phyloP scores from a whole-genome alignment of 2,329 filamentous ascomycete genomes.

The Corynespora cassiicola region DNA sequence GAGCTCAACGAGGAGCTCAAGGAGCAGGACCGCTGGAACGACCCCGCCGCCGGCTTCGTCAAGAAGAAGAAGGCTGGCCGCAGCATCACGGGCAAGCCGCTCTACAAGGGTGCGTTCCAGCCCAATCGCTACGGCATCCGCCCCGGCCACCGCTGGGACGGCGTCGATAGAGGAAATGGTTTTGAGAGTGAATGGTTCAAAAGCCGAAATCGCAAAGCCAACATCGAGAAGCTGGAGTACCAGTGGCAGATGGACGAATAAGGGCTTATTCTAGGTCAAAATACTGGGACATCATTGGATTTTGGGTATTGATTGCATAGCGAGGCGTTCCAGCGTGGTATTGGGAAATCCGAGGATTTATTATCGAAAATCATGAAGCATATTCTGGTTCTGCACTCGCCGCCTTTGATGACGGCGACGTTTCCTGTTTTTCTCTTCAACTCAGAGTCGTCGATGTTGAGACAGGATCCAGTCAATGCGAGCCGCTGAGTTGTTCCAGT shows the following conservation, averaged over 20 bases:
- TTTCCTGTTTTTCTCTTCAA: slow-evolving; percentile 1
- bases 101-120: slow-evolving; percentile 80
- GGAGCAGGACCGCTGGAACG: slow-evolving; percentile 83
- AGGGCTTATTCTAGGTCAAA: slow-evolving; percentile 1
- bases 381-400: too few species aligned
- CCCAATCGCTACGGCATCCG: slow-evolving; percentile 94
- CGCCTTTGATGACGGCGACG: too few species aligned
- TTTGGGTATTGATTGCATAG: slow-evolving; percentile 5
- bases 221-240: slow-evolving; percentile 83
- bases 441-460: background rate
- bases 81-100: slow-evolving; percentile 62
- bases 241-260: slow-evolving; percentile 96
- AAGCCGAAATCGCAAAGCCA: slow-evolving; percentile 77
- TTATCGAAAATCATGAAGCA: too few species aligned
- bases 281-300: too few species aligned
- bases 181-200: slow-evolving; percentile 95
- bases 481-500: slow-evolving; percentile 4
- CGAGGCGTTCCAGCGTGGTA: slow-evolving; percentile 2
- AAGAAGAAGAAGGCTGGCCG: slow-evolving; percentile 56
- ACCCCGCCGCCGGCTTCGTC: slow-evolving; percentile 86
- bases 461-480: background rate
- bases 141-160: slow-evolving; percentile 95
- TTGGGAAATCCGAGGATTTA: background rate
- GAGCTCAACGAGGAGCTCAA: slow-evolving; percentile 85
- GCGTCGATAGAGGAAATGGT: slow-evolving; percentile 90